Conservation (phyloP, 805 yeast species). For the Saccharomycopsis malanga region DNA sequence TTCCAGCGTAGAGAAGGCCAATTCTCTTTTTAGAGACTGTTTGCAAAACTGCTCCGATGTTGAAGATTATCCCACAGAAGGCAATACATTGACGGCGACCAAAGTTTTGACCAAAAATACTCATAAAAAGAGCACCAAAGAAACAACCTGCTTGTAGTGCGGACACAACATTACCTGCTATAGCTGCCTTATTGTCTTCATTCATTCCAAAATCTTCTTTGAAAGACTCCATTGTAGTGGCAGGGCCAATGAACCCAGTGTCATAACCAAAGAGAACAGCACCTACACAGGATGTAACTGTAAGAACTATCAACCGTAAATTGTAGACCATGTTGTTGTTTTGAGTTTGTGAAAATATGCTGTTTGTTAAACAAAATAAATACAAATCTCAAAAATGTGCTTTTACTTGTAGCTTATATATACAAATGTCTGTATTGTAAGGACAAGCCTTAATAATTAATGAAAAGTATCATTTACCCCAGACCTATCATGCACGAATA, state of each 20-base stretch:
- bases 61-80: slow-evolving; percentile 34
- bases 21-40: slow-evolving; percentile 31
- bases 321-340: slow-evolving; percentile 37
- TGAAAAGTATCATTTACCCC: too few species aligned
- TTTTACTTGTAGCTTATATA: too few species aligned
- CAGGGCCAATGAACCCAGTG: slow-evolving; percentile 51
- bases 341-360: slow-evolving; percentile 32
- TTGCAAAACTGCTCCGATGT: slow-evolving; percentile 39
- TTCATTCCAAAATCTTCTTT: slow-evolving; percentile 39
- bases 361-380: too few species aligned
- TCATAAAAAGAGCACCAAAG: slow-evolving; percentile 23
- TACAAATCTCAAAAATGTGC: too few species aligned
- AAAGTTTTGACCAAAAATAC: slow-evolving; percentile 35
- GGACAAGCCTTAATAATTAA: too few species aligned
- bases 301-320: slow-evolving; percentile 35
- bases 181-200: slow-evolving; percentile 25
- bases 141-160: slow-evolving; percentile 37
- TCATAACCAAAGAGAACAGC: slow-evolving; percentile 50
- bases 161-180: slow-evolving; percentile 23
- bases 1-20: slow-evolving; percentile 43
- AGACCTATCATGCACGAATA: too few species aligned
- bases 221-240: slow-evolving; percentile 40
- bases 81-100: slow-evolving; percentile 37
- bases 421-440: too few species aligned
- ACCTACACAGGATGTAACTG: slow-evolving; percentile 42